Evolutionary conservation across 108 stramenopile species (phyloP).

Genomic region (Parietichytrium sp.): DNA sequence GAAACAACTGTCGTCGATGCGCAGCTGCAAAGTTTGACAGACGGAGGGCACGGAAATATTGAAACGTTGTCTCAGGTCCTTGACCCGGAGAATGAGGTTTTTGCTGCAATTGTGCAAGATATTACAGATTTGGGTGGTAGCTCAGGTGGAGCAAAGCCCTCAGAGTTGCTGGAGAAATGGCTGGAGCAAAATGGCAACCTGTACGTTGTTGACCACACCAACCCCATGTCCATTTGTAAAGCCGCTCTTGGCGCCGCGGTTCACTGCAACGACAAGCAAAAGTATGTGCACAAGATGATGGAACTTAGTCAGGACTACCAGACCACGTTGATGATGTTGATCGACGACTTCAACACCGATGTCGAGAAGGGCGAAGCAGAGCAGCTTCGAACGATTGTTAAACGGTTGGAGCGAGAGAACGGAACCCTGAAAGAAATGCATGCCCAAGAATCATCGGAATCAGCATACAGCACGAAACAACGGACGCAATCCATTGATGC

Average conservation of each 20-base stretch:
- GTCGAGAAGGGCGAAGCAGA: constrained; percentile 9
- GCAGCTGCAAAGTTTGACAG: background rate
- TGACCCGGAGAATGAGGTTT: background rate
- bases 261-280: constrained; percentile 1
- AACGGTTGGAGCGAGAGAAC: constrained; percentile 16
- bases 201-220: background rate
- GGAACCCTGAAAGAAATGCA: background rate
- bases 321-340: constrained; percentile 2
- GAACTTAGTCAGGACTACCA: background rate
- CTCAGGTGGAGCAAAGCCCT: background rate
- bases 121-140: background rate
- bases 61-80: background rate
- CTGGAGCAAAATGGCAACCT: background rate
- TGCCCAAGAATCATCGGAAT: background rate
- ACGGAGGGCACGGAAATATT: background rate
- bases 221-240: background rate
- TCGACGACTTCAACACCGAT: constrained; percentile 26
- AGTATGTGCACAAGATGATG: constrained; percentile 12
- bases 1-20: too few relatives aligned
- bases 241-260: constrained; percentile 32
- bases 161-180: background rate
- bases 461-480: background rate
- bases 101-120: background rate
- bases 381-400: background rate
- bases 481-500: background rate